These are phyloP conservation scores for Artomyces pyxidatus DNA, from an alignment of 768 basidiomycete species.

Conservation along the genomic window DNA sequence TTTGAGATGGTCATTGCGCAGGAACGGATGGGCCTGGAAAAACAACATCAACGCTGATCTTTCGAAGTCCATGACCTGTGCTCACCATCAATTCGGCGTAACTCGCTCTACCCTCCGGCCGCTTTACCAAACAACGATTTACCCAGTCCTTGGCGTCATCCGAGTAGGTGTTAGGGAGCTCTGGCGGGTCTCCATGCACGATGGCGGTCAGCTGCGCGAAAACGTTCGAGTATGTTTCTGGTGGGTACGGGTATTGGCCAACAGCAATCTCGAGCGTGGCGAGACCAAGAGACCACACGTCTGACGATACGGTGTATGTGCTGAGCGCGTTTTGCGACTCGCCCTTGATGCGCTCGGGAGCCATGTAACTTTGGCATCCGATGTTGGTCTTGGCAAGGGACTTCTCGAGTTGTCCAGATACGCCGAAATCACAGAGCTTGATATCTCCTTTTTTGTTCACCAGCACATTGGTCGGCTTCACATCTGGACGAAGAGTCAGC, in stretches of 20 bases:
- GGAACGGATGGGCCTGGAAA: constrained; percentile 68
- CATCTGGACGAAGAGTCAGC: constrained; percentile 40
- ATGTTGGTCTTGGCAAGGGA: constrained; percentile 97
- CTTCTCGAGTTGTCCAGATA: constrained; percentile 95
- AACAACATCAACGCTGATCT: constrained; percentile 1
- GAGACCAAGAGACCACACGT: constrained; percentile 95
- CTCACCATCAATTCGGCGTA: constrained; percentile 76
- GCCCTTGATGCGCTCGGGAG: constrained; percentile 94
- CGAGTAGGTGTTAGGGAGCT: constrained; percentile 65
- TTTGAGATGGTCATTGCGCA: constrained; percentile 47
- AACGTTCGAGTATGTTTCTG: constrained; percentile 94
- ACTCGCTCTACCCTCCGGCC: constrained; percentile 68
- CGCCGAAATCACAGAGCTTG: constrained; percentile 98
- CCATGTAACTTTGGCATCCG: constrained; percentile 98
- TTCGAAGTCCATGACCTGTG: constrained; percentile 7
- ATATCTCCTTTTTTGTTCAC: constrained; percentile 82
- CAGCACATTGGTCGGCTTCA: constrained; percentile 92
- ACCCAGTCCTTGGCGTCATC: constrained; percentile 78
- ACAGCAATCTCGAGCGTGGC: constrained; percentile 90
- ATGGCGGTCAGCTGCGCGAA: constrained; percentile 97
- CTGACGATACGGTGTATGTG: constrained; percentile 93
- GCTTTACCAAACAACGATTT: constrained; percentile 69
- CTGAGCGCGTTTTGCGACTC: constrained; percentile 81
- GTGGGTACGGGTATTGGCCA: constrained; percentile 92
- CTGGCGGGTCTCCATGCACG: constrained; percentile 89